A percentile compares a stretch with the other conserved stretches of the same genome.
Conservation (phyloP, 805 yeast genomes). For the Kuraishia hungarica region DNA sequence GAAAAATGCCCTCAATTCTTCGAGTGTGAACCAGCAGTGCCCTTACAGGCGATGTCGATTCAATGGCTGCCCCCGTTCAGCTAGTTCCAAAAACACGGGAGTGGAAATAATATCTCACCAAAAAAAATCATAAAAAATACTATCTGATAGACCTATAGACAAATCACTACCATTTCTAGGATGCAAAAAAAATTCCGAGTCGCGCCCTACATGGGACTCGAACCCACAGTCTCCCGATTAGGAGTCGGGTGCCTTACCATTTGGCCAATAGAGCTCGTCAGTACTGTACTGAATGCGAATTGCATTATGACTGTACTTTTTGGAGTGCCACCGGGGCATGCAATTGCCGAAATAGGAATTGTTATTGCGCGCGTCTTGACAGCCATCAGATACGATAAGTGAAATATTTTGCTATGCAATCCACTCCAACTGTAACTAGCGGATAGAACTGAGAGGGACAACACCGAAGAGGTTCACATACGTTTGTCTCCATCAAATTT, state of each 20-base stretch:
- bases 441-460: too few species aligned
- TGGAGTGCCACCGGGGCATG: too few species aligned
- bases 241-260: constrained; percentile 40
- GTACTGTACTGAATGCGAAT: neutral
- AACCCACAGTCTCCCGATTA: constrained; percentile 36
- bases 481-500: too few species aligned
- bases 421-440: too few species aligned
- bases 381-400: neutral
- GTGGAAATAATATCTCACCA: neutral
- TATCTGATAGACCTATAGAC: neutral
- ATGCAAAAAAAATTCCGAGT: constrained; percentile 3
- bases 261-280: constrained; percentile 30
- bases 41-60: too few species aligned
- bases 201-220: constrained; percentile 33
- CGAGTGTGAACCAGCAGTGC: too few species aligned
- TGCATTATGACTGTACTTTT: neutral
- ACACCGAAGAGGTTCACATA: too few species aligned
- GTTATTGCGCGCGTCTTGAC: neutral
- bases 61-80: too few species aligned
- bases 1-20: too few species aligned
- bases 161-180: too few species aligned
- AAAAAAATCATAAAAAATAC: neutral
- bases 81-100: neutral
- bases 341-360: neutral
- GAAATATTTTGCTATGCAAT: neutral